Percentiles rank a stretch among this genome's conserved stretches.
phyloP scores from a whole-genome alignment of 208 protist species.

The Crithidia expoeki region DNA sequence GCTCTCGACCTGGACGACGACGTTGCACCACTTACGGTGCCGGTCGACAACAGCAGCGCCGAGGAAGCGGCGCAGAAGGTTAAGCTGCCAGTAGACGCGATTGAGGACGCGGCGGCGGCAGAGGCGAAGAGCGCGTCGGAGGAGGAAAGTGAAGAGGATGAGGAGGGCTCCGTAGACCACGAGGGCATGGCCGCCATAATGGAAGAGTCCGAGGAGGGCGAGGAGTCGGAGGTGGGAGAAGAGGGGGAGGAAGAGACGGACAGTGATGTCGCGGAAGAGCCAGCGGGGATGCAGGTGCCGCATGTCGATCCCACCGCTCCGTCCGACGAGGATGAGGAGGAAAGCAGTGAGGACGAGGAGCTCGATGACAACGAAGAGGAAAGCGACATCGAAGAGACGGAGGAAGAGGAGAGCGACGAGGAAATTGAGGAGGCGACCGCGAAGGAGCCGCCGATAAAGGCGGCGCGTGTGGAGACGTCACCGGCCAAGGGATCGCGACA shows the following conservation, averaged over 20 bases:
- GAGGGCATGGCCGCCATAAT: conserved; percentile 46
- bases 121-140: conserved; percentile 34
- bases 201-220: conserved; percentile 44
- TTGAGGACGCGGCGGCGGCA: conserved; percentile 17
- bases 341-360: conserved; percentile 22
- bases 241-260: conserved; percentile 45
- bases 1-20: conserved; percentile 62
- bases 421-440: conserved; percentile 39
- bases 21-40: conserved; percentile 22
- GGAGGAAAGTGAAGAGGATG: conserved; percentile 32
- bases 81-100: conserved; percentile 34
- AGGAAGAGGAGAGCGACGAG: conserved; percentile 27
- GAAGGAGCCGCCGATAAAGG: conserved; percentile 41
- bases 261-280: conserved; percentile 28
- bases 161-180: conserved; percentile 36
- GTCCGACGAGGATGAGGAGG: conserved; percentile 48
- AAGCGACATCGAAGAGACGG: conserved; percentile 30
- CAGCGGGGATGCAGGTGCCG: conserved; percentile 8
- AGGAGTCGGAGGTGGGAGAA: conserved; percentile 49
- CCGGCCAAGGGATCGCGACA: conserved; percentile 21
- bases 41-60: conserved; percentile 29
- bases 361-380: conserved; percentile 23
- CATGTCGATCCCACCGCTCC: conserved; percentile 33
- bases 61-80: conserved; percentile 3
- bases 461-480: conserved; percentile 23